Evolutionary conservation across 1,139 yeast species (phyloP), one percentile per base, ranked within the genome.

Genomic region (Pichia sp.): DNA sequence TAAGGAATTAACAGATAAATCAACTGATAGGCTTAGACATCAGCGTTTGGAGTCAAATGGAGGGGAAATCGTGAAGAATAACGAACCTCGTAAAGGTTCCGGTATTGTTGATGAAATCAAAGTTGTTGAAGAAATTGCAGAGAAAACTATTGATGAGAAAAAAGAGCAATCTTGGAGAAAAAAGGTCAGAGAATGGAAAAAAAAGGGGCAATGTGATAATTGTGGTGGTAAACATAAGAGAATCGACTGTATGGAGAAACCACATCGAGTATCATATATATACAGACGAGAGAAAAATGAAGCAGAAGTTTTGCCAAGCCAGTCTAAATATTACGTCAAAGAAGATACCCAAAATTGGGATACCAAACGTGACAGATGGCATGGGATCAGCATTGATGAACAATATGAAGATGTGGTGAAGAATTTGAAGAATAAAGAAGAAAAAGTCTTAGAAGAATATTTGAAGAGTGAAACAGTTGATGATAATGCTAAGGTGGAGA

Each of bases 291-390:
- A 47, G 11, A n/a, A 27, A 39, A 52, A 32, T 43, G n/a, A 31
- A 3, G 9, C 29, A 4, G 43, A 10, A 55, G 61, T 4, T 11
- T 6, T 7, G 7, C 11, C 36, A 62, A 64, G 59, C 11, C 38
- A 37, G 5, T 29, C 6, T n/a, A 47, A 46, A 6, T 42, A 49
- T 2, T 42, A 53, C 4, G 55, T 55, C n/a, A 61, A 65, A 49
- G 66, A 62, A 53, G 72, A 64, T 48, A 67, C 54, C 45, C 72
- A 72, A 4, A 75, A 70, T 43, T 79, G 75, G 63, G 95, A 84
- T 53, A 72, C 79, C 23, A 82, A 82, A 52, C 65, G 94, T 46
- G 95, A 85, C 60, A 66, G 85, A 43, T 85, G 92, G 87, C 81
- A 77, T 56, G 94, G 94, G 0, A 81, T 75, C 56, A 81, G 81